Percentiles rank a stretch among this genome's conserved stretches.
These are phyloP conservation scores for Jamesozyma jinghongensis DNA, from an alignment of 805 yeast genomes.

Conservation along the genomic window DNA sequence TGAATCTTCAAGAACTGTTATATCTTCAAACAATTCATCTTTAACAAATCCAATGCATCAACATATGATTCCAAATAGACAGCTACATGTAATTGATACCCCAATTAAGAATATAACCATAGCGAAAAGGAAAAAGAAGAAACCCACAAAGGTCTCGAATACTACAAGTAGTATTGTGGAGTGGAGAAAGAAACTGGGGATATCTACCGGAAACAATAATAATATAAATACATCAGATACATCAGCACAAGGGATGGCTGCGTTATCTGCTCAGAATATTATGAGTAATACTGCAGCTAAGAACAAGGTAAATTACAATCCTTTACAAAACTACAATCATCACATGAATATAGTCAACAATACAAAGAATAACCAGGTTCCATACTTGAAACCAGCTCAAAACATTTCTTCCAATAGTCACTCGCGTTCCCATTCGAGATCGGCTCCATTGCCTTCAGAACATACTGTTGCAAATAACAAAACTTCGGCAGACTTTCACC, in stretches of 20 bases:
- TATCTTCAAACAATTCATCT: too few species aligned
- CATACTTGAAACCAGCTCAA: too few species aligned
- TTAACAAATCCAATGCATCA: constrained; percentile 10
- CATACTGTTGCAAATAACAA: not conserved
- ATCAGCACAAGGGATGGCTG: not conserved
- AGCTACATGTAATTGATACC: constrained; percentile 24
- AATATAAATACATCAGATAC: not conserved
- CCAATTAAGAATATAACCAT: constrained; percentile 23
- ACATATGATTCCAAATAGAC: constrained; percentile 14
- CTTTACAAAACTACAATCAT: not conserved
- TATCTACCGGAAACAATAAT: constrained; percentile 10
- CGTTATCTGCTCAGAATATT: not conserved
- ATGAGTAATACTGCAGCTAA: not conserved
- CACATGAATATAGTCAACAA: not conserved
- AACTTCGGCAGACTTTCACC: not conserved
- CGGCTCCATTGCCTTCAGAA: not conserved
- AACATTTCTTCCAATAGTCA: too few species aligned
- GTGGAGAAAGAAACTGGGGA: constrained; percentile 31
- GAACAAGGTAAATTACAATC: not conserved
- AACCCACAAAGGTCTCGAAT: constrained; percentile 23
- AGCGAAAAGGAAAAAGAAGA: constrained; percentile 22
- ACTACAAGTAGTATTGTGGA: constrained; percentile 31
- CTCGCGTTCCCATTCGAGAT: not conserved
- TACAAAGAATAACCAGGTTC: not conserved
- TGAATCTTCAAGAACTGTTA: too few species aligned